Conservation (phyloP, 1,284 basidiomycete species). For the Golubevia sp. region DNA sequence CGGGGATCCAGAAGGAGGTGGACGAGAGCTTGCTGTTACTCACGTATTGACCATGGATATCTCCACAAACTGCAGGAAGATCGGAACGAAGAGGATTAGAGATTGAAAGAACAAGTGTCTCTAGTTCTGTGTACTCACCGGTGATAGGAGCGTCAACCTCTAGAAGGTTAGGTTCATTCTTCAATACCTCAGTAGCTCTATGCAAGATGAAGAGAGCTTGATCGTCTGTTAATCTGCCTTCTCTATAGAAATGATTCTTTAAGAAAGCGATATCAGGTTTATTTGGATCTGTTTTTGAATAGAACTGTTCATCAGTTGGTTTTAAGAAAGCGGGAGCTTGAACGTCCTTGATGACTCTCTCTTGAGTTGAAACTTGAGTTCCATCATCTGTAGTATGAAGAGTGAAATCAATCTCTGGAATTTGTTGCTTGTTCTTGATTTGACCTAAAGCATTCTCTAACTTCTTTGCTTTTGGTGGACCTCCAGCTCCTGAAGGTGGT, state of each 20-base stretch:
- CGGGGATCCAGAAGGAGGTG: not conserved
- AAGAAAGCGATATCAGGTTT: conserved; percentile 80
- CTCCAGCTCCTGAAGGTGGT: not conserved
- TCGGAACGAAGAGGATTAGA: no score
- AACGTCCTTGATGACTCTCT: conserved; percentile 63
- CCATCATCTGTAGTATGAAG: conserved; percentile 63
- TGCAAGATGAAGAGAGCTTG: conserved; percentile 86
- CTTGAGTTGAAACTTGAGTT: conserved; percentile 62
- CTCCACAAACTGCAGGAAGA: conserved; percentile 43
- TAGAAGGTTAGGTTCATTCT: conserved; percentile 83
- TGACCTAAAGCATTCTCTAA: conserved; percentile 10
- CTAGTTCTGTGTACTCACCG: no score
- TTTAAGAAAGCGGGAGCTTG: conserved; percentile 76
- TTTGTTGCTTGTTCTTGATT: conserved; percentile 45
- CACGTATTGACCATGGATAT: conserved; percentile 59
- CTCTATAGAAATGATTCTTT: conserved; percentile 98
- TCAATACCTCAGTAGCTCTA: conserved; percentile 74
- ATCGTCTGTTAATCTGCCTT: conserved; percentile 83
- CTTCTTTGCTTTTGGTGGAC: not conserved
- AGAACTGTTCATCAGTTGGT: conserved; percentile 90
- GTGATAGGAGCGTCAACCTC: conserved; percentile 93
- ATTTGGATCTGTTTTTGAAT: conserved; percentile 46
- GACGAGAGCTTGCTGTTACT: no score
- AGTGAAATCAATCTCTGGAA: conserved; percentile 63
- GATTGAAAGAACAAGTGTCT: no score